Evolutionary conservation across 805 yeast species (phyloP), one percentile per base, ranked within the genome.

Genomic region (Blastobotrys mokoenaii): DNA sequence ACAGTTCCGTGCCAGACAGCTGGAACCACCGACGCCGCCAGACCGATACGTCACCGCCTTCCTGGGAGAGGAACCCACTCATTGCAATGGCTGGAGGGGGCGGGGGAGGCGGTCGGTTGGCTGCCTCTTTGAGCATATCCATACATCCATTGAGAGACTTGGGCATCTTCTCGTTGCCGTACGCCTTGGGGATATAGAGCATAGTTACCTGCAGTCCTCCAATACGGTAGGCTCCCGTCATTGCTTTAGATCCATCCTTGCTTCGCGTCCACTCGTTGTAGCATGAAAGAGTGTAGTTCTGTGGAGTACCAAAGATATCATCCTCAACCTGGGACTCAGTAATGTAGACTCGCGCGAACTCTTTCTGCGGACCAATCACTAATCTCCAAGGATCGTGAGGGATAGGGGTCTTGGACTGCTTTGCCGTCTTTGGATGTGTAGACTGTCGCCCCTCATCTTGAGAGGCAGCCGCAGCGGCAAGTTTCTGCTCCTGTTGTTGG

Each of bases 41-140:
- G 16, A 70, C 66, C 8, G 72, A 74, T 52, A 90, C 75, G 65
- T 89, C 97, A 10, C 96, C 97, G 14, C 97, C 97, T 58, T 82
- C 89, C 66, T 89, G 97, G 55, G 78, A 77, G 65, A 89, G 66
- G 55, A 69, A 81, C 0, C 96, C 97, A 57, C 81, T 17, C 22
- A 43, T 30, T 22, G 27, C 4, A 4, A 22, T 8, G 7, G 27
- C 27, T 5, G 27, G 27, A 22, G 27, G 27, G 7, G 27, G 27
- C 27, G 27, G 27, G 8, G 27, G 27, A 4, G 27, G 27, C 27
- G 27, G 27, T 8, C 27, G 4, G 15, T 45, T 27, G 25, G 47
- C 37, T 27, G 44, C 45, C 17, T 41, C 40, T 15, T 38, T 37
- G 25, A 47, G 40, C 3, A 73, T 72, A 20, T 71, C 65, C 47